Conservation (phyloP, 345 rosid species). For the Reutealis trisperma region DNA sequence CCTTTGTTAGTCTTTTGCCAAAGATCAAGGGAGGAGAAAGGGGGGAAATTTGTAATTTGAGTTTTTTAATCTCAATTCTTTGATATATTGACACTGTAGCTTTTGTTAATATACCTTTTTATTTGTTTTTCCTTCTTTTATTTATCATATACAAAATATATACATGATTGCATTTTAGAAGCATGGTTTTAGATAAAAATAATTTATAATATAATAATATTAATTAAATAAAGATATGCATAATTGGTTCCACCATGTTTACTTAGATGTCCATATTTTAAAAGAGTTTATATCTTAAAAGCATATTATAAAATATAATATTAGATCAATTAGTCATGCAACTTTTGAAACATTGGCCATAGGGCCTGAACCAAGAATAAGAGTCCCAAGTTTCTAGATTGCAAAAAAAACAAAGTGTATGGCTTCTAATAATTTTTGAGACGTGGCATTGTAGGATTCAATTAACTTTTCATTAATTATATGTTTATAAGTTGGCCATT, state of each 20-base stretch:
- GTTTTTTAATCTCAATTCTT: constrained; percentile 33
- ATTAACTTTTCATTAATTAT: constrained; percentile 9
- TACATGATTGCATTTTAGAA: constrained; percentile 36
- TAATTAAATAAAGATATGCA: constrained; percentile 37
- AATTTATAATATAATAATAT: constrained; percentile 2
- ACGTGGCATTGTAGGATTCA: constrained; percentile 53
- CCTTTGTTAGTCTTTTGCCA: not conserved
- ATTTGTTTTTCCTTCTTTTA: not conserved
- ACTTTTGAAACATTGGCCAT: constrained; percentile 61
- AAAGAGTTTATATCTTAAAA: constrained; percentile 30
- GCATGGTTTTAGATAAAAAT: constrained; percentile 28
- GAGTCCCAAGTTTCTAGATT: constrained; percentile 42
- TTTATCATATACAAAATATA: constrained; percentile 7
- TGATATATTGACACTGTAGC: constrained; percentile 10
- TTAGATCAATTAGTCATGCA: constrained; percentile 27
- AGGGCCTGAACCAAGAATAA: constrained; percentile 55
- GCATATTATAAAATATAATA: constrained; percentile 31
- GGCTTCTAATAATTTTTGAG: constrained; percentile 1
- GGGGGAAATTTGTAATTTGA: constrained; percentile 25
- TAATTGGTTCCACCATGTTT: constrained; percentile 75
- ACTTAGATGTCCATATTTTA: constrained; percentile 29
- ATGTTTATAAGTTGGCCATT: constrained; percentile 43
- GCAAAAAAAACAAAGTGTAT: constrained; percentile 8
- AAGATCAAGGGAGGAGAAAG: not conserved
- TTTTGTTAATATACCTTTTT: too few relatives aligned